Evolutionary conservation across 192 early-diverging fungal genomes (phyloP), one percentile per base, ranked within the genome.

Genomic region (Powellomyces hirtus): DNA sequence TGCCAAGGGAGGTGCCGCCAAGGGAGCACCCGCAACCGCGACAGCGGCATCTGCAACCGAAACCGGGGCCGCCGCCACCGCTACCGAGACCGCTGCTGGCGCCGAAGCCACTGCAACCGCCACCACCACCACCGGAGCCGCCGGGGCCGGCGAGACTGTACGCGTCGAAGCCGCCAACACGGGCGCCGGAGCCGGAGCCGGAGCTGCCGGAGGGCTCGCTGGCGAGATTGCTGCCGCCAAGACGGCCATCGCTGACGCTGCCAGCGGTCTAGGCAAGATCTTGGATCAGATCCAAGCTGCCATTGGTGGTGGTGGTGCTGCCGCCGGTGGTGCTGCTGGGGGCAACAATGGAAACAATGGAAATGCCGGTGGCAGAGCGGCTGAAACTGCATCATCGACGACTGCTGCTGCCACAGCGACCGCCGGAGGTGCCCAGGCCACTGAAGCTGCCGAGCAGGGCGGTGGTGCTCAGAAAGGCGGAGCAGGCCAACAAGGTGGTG

Each of bases 141-240:
- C 90, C 62, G 89, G 89, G 73, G 71, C 73, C 1, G 93, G 93
- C n/a, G 92, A 97, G 64, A 95, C 91, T 3, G 73, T 94, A 13
- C 91, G 86, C 45, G 82, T 95, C 24, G 89, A 84, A 51, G 91
- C 89, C 24, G 94, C 94, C 0, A 83, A 89, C 26, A 92, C 90
- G 79, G 69, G 86, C 37, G 75, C 73, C 31, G 80, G 87, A 5
- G 83, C 86, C 52, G 80, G 88, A 16, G 84, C 91, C 0, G 90
- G 91, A 18, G 46, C 46, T 24, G 14, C 46, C 46, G 46, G 46
- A 18, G 46, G 46, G n/a, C n/a, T 49, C 46, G 26, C 46, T 14
- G 14, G n/a, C 5, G 5, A 49, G 16, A 49, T 49, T 16, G 46
- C 46, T 16, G 2, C 5, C 46, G 26, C 46, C n/a, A 49, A 49